Evolutionary conservation across 257 asterid species (phyloP), one percentile per base, ranked within the genome.

Genomic region (Eucommia ulmoides): DNA sequence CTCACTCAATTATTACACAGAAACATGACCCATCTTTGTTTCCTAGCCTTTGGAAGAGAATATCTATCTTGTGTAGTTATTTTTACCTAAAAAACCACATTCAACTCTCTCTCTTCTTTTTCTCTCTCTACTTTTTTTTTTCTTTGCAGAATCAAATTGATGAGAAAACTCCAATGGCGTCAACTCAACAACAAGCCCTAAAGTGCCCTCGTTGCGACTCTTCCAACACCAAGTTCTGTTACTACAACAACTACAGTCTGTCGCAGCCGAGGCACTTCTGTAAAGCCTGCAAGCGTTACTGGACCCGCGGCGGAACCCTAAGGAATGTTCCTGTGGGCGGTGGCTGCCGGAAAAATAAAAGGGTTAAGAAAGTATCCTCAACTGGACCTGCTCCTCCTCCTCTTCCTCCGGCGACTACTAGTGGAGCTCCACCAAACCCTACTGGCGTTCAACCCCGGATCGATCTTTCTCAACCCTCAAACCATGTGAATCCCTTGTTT

Each of bases 1-100:
- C 71, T 48, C 64, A 59, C 58, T 61, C 68, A 65, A 82, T 79
- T 71, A 79, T 82, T 75, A 55, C 63, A 59, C 60, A 50, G n/a
- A 22, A 60, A 33, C 49, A 65, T 60, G 84, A 64, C 80, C 78
- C 91, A 61, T 53, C 67, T 81, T 88, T 84, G 94, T 84, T 74
- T 68, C 73, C 41, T 88, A 79, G 84, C 91, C 38, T 64, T 88
- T 84, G 94, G 84, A 83, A 20, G 15, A 59, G 97, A 88, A 88
- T 81, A 84, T 76, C 63, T 65, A 62, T 50, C 48, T 52, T 24
- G 60, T 66, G 61, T 53, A 58, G 75, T 70, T 78, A 42, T 56
- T 74, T 66, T 69, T 64, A 42, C 54, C 72, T 75, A 54, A 66
- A 70, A 78, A 65, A 56, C 64, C 74, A 41, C 24, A 33, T 60